Conservation (phyloP, 1,139 yeast species). For the Nakaseomyces kungkrabaensis region DNA sequence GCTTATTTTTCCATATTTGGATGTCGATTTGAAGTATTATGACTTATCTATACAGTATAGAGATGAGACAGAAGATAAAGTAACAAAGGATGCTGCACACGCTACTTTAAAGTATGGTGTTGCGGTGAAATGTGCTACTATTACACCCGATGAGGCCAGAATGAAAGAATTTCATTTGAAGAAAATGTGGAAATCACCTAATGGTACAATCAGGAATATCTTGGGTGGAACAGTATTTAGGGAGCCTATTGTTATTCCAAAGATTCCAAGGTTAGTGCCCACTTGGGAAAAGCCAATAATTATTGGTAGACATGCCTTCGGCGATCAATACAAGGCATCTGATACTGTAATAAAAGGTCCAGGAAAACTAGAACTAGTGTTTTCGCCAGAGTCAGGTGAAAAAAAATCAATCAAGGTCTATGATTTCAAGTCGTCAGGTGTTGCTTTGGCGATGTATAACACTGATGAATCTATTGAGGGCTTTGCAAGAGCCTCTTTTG, state of each 20-base stretch:
- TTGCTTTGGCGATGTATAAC: slow-evolving; percentile 89
- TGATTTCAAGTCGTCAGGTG: slow-evolving; percentile 64
- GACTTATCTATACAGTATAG: slow-evolving; percentile 80
- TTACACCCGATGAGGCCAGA: slow-evolving; percentile 96
- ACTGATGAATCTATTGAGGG: slow-evolving; percentile 84
- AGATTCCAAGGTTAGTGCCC: slow-evolving; percentile 82
- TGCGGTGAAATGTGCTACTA: slow-evolving; percentile 94
- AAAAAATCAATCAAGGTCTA: slow-evolving; percentile 52
- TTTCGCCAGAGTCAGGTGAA: slow-evolving; percentile 47
- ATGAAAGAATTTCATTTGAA: slow-evolving; percentile 82
- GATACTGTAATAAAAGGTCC: slow-evolving; percentile 71
- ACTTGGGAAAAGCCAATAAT: slow-evolving; percentile 93
- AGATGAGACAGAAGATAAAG: slow-evolving; percentile 79
- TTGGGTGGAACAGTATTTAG: slow-evolving; percentile 95
- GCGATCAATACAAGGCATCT: slow-evolving; percentile 93
- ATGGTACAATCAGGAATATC: slow-evolving; percentile 91
- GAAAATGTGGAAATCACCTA: slow-evolving; percentile 96
- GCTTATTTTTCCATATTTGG: slow-evolving; percentile 74
- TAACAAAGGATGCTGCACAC: slow-evolving; percentile 80
- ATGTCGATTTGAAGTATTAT: slow-evolving; percentile 82
- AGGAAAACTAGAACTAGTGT: slow-evolving; percentile 70
- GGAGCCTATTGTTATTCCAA: slow-evolving; percentile 87
- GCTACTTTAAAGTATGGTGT: slow-evolving; percentile 85
- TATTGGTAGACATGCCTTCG: slow-evolving; percentile 95
- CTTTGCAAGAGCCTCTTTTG: slow-evolving; percentile 87